A percentile compares a stretch with the other conserved stretches of the same genome.
Evolutionary conservation across 2,329 filamentous ascomycete genomes (phyloP).

Genomic region (Colletotrichum lupini): DNA sequence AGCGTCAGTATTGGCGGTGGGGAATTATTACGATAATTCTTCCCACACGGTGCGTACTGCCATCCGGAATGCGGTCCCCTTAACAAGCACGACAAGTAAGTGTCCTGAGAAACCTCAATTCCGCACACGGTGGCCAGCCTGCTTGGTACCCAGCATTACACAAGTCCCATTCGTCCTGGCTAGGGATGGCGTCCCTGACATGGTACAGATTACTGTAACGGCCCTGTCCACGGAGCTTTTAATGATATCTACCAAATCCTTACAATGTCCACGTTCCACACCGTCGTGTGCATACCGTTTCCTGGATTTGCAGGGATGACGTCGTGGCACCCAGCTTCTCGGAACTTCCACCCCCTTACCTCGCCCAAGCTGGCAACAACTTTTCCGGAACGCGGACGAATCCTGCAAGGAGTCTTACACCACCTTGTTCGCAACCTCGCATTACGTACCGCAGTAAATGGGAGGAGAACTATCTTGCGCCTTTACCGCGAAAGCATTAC

Average conservation of each 20-base stretch:
- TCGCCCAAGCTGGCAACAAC: not conserved
- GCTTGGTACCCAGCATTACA: not conserved
- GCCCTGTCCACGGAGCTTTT: not conserved
- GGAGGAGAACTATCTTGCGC: not conserved
- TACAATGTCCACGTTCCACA: not conserved
- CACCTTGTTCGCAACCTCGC: not conserved
- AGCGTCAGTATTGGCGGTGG: not conserved
- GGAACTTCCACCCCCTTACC: constrained; percentile 8
- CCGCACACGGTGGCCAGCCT: not conserved
- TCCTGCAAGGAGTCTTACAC: constrained; percentile 6
- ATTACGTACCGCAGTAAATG: too few relatives aligned
- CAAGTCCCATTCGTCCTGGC: not conserved
- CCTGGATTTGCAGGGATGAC: constrained; percentile 15
- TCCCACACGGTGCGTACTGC: not conserved
- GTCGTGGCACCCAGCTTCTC: constrained; percentile 26
- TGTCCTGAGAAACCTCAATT: not conserved
- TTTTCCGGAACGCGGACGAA: not conserved
- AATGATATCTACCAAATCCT: not conserved
- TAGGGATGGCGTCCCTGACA: not conserved
- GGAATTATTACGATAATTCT: not conserved
- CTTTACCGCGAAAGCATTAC: not conserved
- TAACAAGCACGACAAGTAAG: not conserved
- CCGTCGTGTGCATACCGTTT: not conserved
- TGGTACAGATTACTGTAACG: not conserved
- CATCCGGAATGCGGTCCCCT: not conserved